Evolutionary conservation across 2,329 filamentous ascomycete species (phyloP).

Genomic region (Didymella keratinophila): DNA sequence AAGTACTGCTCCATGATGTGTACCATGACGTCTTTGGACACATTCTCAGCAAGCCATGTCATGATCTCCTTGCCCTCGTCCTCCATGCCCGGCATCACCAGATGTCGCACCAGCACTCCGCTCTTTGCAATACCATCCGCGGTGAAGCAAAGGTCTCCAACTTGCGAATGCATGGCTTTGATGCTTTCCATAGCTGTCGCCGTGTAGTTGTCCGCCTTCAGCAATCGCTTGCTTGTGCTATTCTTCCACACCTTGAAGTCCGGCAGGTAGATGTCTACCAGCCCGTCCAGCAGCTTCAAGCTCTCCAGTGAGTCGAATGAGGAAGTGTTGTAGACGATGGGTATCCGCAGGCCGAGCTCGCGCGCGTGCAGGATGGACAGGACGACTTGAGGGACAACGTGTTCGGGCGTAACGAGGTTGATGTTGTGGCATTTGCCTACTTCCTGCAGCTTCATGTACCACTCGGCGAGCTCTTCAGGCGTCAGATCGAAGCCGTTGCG

Average conservation of each 20-base stretch:
- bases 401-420: conserved; percentile 86
- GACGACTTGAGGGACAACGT: conserved; percentile 84
- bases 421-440: conserved; percentile 87
- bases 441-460: conserved; percentile 83
- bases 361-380: conserved; percentile 77
- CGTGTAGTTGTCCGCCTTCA: conserved; percentile 82
- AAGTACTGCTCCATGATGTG: conserved; percentile 92
- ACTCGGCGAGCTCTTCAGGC: conserved; percentile 79
- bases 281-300: conserved; percentile 74
- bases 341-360: conserved; percentile 72
- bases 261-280: conserved; percentile 86
- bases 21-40: conserved; percentile 78
- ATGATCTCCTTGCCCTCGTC: conserved; percentile 78
- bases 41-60: conserved; percentile 74
- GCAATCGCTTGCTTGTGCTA: conserved; percentile 70
- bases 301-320: conserved; percentile 80
- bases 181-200: conserved; percentile 77
- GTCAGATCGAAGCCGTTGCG: conserved; percentile 81
- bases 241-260: conserved; percentile 85
- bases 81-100: conserved; percentile 85
- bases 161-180: conserved; percentile 80
- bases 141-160: conserved; percentile 84
- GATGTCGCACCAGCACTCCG: conserved; percentile 77
- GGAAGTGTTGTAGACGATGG: conserved; percentile 86
- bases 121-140: conserved; percentile 80